Percentiles rank a stretch among this genome's conserved stretches.
Conservation (phyloP, 2,329 filamentous ascomycete genomes). For the Rugonectria rugulosa region DNA sequence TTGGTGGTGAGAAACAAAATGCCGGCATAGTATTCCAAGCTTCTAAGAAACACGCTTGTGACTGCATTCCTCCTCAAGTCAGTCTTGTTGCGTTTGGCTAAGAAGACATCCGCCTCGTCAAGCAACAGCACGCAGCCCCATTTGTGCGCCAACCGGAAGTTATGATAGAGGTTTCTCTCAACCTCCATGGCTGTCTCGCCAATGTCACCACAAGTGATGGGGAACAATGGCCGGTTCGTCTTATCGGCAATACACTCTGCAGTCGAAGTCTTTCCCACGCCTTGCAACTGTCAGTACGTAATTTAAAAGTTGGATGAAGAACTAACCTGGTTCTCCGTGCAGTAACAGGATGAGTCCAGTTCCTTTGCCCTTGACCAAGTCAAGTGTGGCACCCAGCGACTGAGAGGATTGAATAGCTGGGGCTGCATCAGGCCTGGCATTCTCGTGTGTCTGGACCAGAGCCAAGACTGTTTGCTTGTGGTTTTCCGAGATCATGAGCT, state of each 20-base stretch:
- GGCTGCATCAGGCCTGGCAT: background rate
- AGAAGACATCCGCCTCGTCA: constrained; percentile 19
- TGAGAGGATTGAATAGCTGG: background rate
- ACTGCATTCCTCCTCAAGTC: constrained; percentile 14
- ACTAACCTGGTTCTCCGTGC: constrained; percentile 10
- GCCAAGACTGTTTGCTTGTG: constrained; percentile 21
- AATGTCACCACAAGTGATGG: constrained; percentile 21
- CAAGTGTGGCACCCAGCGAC: constrained; percentile 8
- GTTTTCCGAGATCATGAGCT: constrained; percentile 21
- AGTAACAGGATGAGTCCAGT: constrained; percentile 16
- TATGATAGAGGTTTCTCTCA: constrained; percentile 1
- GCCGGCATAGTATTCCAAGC: constrained; percentile 86
- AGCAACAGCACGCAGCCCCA: constrained; percentile 22
- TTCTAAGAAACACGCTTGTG: constrained; percentile 75
- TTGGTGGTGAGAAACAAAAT: constrained; percentile 87
- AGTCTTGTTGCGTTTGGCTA: constrained; percentile 3
- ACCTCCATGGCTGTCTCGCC: constrained; percentile 14
- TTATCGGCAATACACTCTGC: constrained; percentile 18
- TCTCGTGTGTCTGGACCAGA: constrained; percentile 27
- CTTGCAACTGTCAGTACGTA: background rate
- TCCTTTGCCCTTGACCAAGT: constrained; percentile 23
- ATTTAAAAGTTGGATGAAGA: background rate
- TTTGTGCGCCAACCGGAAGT: constrained; percentile 16
- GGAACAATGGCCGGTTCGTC: constrained; percentile 15
- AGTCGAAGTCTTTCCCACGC: constrained; percentile 14